phyloP scores from a whole-genome alignment of 2,329 filamentous ascomycete genomes.

The Beauveria brongniartii region DNA sequence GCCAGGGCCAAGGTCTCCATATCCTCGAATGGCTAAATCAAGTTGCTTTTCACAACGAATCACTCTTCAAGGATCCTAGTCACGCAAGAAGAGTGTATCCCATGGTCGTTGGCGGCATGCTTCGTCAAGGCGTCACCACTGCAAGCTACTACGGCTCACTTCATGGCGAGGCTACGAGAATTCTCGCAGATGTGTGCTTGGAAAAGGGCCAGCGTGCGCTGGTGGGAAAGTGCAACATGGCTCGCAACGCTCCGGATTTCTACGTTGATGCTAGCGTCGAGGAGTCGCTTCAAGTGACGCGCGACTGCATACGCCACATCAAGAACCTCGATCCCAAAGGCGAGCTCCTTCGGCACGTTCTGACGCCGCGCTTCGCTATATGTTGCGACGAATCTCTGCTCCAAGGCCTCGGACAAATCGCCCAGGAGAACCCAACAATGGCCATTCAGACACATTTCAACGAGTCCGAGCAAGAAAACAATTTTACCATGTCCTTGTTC shows the following conservation, averaged over 20 bases:
- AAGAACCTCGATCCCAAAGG: conserved; percentile 34
- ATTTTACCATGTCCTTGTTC: conserved; percentile 46
- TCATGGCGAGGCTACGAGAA: conserved; percentile 47
- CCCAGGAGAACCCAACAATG: conserved; percentile 36
- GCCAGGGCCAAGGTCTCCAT: conserved; percentile 41
- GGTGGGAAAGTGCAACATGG: conserved; percentile 57
- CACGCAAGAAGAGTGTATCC: conserved; percentile 47
- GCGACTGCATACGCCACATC: conserved; percentile 40
- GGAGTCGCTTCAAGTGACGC: conserved; percentile 42
- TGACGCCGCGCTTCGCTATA: conserved; percentile 55
- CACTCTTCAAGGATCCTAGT: conserved; percentile 44
- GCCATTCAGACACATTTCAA: conserved; percentile 62
- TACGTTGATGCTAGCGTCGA: conserved; percentile 39
- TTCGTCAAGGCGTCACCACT: conserved; percentile 55
- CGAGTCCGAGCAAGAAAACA: conserved; percentile 53
- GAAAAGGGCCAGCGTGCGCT: conserved; percentile 49
- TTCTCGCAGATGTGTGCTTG: conserved; percentile 47
- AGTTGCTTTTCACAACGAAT: conserved; percentile 58
- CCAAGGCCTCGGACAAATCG: conserved; percentile 45
- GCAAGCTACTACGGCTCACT: conserved; percentile 52
- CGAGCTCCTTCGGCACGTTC: conserved; percentile 38
- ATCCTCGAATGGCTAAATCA: conserved; percentile 56
- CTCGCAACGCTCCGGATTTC: conserved; percentile 46
- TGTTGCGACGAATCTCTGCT: conserved; percentile 49
- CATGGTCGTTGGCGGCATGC: conserved; percentile 45